Evolutionary conservation across 1,284 basidiomycete species (phyloP), one percentile per base, ranked within the genome.

Genomic region (Phellinidium pouzarii): DNA sequence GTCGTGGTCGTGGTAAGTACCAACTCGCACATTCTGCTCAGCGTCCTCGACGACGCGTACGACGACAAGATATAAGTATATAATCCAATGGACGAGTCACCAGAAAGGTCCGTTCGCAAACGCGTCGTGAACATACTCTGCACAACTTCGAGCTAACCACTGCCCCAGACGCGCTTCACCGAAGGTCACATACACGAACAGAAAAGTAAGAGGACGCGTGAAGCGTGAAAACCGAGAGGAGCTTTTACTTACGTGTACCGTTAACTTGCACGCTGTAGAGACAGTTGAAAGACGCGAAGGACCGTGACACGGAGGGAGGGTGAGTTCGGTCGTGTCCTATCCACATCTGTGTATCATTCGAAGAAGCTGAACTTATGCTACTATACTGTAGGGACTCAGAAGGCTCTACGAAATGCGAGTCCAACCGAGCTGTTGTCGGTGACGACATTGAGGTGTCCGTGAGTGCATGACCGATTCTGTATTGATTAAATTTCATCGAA

Each of bases 101-200:
- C 50, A 25, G 50, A 52, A 41, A 52, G 37, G 50, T 52, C 14
- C 26, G 34, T 31, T 5, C n/a, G n/a, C 25, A 22, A 27, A 14
- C n/a, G 12, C 22, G 37, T 7, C 37, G 37, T 8, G 37, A 40
- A 17, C n/a, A 8, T 17, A 8, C 7, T 7, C 8, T n/a, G 8
- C 37, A 11, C 37, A 40, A 2, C 37, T n/a, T 17, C 7, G 29
- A 31, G 7, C 29, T 31, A 12, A 6, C 29, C n/a, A n/a, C n/a
- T n/a, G n/a, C n/a, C 37, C 31, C 37, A 40, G 37, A 17, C 37
- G 37, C 37, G n/a, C 37, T 14, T 11, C 48, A 31, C 44, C 47
- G 38, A 51, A 50, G 26, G 53, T 50, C 25, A 47, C 53, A 17
- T 50, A 55, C 34, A 44, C 48, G 14, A 40, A 44, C 26, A 50